phyloP scores from a whole-genome alignment of 108 stramenopile species.

The Skeletonema grethae region DNA sequence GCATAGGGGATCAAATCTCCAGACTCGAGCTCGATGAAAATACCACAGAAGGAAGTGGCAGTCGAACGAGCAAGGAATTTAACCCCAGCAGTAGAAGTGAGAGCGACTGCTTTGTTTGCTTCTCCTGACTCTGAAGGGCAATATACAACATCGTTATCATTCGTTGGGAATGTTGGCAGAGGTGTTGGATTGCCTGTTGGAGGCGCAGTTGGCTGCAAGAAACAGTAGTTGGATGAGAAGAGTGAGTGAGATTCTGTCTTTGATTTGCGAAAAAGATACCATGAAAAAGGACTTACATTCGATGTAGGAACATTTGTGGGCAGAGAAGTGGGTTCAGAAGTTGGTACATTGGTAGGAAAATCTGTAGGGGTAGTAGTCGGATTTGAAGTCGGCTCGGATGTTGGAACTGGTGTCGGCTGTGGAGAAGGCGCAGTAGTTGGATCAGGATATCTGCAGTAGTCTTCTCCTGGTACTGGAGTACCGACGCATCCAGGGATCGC shows the following conservation, averaged over 20 bases:
- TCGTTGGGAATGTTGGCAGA: not conserved
- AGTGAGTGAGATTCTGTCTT: not conserved
- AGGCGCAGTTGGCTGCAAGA: not conserved
- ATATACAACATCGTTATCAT: not conserved
- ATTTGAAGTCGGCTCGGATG: not conserved
- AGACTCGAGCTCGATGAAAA: constrained; percentile 13
- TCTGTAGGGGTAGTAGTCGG: not conserved
- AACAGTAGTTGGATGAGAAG: not conserved
- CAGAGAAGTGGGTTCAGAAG: not conserved
- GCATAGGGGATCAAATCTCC: constrained; percentile 56
- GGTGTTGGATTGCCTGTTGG: constrained; percentile 14
- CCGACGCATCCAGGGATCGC: constrained; percentile 33
- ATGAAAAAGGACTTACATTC: not conserved
- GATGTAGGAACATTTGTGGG: not conserved
- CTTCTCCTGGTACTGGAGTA: not conserved
- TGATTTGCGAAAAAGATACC: not conserved
- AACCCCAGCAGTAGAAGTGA: constrained; percentile 3
- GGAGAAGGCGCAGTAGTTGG: not conserved
- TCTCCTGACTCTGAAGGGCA: constrained; percentile 10
- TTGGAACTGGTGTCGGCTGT: not conserved
- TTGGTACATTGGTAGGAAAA: not conserved
- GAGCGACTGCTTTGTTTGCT: not conserved
- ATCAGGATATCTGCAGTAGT: not conserved
- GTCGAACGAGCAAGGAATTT: constrained; percentile 3
- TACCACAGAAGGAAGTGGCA: constrained; percentile 28